Evolutionary conservation across 108 stramenopile species (phyloP), one percentile per base, ranked within the genome.

Genomic region (Pseudonitzschia delicatissima): DNA sequence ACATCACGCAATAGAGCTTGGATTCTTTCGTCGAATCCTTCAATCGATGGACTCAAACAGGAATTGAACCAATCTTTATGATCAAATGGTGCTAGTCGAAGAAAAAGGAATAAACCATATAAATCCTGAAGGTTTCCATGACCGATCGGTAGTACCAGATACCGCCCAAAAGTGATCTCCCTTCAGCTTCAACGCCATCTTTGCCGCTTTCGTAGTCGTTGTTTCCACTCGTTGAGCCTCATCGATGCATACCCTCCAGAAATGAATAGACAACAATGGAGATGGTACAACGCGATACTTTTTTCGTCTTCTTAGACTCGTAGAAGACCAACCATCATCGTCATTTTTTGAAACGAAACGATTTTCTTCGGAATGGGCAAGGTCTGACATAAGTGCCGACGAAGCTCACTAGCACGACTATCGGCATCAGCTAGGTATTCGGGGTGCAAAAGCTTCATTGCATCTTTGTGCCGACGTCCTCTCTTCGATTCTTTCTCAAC

Each of bases 191-290:
- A 81, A 34, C n/a, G 89, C 88, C 89, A 90, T 90, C 50, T 58
- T 59, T 25, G 89, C 89, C 5, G 84, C 82, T 29, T 72, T 68
- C 21, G 90, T 81, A 27, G 86, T 87, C 29, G 85, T 77, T 33
- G 69, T 52, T 65, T 87, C 82, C 2, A 91, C 78, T 9, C 79
- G 59, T 64, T 91, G 90, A 25, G 90, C 90, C 68, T 91, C 90
- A 57, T 91, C 88, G 11, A 88, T 73, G 31, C 71, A 74, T 9
- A 89, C 57, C 36, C 90, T 69, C 81, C 83, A 84, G 62, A 69
- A 91, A 11, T 68, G 42, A 37, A 87, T 84, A 52, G 71, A 68
- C 12, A 57, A 59, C 12, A 90, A 63, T n/a, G 89, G 89, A 8
- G 85, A 86, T 4, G 90, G 87, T 26, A 87, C 61, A 21, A 91